Percentiles rank a stretch among this genome's conserved stretches.
Conservation (phyloP, 2,329 filamentous ascomycete genomes). For the Rugonectria rugulosa region DNA sequence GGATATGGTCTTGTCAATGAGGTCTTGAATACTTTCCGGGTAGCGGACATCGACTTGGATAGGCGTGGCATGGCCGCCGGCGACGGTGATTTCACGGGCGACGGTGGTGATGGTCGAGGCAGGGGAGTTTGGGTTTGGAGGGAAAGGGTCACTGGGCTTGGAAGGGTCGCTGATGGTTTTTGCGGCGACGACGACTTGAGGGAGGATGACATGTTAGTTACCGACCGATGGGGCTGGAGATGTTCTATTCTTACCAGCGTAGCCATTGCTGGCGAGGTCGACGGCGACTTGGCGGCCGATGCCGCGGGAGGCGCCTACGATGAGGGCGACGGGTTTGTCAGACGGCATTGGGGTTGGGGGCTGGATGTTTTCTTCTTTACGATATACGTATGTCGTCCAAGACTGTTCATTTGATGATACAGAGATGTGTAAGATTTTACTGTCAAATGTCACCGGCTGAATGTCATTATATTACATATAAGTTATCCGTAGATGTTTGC, state of each 20-base stretch:
- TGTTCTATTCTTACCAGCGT: constrained; percentile 70
- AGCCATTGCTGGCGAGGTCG: constrained; percentile 75
- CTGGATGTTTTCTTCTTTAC: background rate
- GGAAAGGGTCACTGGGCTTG: constrained; percentile 63
- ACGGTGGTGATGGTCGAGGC: constrained; percentile 84
- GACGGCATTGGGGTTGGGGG: background rate
- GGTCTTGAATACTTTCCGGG: constrained; percentile 63
- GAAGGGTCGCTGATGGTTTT: constrained; percentile 75
- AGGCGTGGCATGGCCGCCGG: constrained; percentile 70
- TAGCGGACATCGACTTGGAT: constrained; percentile 75
- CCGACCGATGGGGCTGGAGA: too few species aligned
- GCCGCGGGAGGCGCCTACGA: constrained; percentile 79
- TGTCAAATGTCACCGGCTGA: too few species aligned
- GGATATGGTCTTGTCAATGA: constrained; percentile 66
- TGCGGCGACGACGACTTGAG: constrained; percentile 74
- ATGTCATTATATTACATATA: too few species aligned
- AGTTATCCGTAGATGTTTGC: too few species aligned
- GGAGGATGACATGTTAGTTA: background rate
- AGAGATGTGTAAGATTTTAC: too few species aligned
- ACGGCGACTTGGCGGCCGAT: constrained; percentile 84
- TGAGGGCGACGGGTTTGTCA: constrained; percentile 67
- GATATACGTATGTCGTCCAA: background rate
- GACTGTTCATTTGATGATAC: too few species aligned
- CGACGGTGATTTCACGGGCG: constrained; percentile 72
- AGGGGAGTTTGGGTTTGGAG: constrained; percentile 78